Conservation (phyloP, 345 rosid genomes). For the Eucalyptus viminalis region DNA sequence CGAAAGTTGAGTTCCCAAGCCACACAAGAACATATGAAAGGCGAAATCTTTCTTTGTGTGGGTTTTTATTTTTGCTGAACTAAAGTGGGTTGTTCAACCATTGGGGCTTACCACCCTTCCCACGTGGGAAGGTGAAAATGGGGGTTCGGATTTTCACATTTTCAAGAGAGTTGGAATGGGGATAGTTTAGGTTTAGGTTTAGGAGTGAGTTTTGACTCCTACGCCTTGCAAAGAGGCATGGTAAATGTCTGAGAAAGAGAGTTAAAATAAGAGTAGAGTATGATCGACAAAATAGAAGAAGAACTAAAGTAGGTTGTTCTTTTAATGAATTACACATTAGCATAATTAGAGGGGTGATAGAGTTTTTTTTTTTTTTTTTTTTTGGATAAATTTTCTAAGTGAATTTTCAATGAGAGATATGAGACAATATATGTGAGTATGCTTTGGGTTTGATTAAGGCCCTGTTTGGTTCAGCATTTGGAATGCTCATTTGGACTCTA, state of each 20-base stretch:
- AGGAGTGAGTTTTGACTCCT: too few relatives aligned
- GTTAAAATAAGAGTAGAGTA: too few relatives aligned
- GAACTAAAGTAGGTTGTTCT: background rate
- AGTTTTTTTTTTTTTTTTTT: background rate
- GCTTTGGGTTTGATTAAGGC: background rate
- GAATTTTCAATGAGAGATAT: background rate
- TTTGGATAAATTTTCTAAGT: background rate
- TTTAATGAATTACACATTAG: background rate
- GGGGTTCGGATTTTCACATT: accelerated
- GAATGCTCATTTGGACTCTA: too few relatives aligned
- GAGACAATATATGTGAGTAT: background rate
- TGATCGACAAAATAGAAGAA: accelerated
- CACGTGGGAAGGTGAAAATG: accelerated
- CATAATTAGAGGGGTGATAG: background rate
- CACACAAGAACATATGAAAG: background rate
- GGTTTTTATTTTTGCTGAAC: background rate
- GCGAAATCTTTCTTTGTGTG: background rate
- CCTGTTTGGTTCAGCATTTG: too few relatives aligned
- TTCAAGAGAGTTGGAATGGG: too few relatives aligned
- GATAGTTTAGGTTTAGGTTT: too few relatives aligned
- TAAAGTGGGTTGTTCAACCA: background rate
- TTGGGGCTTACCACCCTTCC: too few relatives aligned
- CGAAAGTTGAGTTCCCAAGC: background rate
- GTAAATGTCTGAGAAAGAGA: accelerated
- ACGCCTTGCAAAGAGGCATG: accelerated